These are phyloP conservation scores for Diaporthe nobilis DNA, from an alignment of 2,329 filamentous ascomycete genomes.

Conservation along the genomic window DNA sequence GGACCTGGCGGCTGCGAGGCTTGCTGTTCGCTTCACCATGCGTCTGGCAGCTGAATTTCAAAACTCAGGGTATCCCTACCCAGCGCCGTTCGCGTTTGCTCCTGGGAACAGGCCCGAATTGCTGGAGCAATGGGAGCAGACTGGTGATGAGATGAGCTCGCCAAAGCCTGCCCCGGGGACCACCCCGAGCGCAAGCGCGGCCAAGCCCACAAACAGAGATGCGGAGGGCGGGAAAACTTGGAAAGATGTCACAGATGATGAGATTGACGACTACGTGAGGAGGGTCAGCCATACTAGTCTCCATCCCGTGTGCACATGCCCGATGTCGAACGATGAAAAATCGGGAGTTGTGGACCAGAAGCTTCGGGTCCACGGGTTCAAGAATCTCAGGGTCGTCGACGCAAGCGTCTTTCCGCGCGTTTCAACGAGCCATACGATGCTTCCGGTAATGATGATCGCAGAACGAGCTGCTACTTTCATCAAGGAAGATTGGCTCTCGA, in stretches of 20 bases:
- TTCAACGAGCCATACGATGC: slow-evolving; percentile 49
- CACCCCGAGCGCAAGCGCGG: neutral
- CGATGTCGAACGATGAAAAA: slow-evolving; percentile 48
- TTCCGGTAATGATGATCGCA: slow-evolving; percentile 48
- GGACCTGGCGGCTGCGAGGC: slow-evolving; percentile 48
- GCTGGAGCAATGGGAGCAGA: slow-evolving; percentile 20
- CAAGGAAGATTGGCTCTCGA: neutral
- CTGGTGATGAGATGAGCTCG: neutral
- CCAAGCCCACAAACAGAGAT: neutral
- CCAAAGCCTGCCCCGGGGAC: neutral
- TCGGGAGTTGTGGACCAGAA: slow-evolving; percentile 47
- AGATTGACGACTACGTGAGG: slow-evolving; percentile 50
- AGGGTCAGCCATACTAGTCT: slow-evolving; percentile 45
- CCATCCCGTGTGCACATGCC: slow-evolving; percentile 59
- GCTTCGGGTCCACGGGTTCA: slow-evolving; percentile 47
- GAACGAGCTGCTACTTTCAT: neutral
- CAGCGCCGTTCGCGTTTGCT: slow-evolving; percentile 45
- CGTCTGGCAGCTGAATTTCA: slow-evolving; percentile 49
- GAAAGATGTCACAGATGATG: slow-evolving; percentile 47
- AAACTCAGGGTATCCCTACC: slow-evolving; percentile 47
- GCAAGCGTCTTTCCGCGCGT: slow-evolving; percentile 51
- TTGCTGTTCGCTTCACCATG: slow-evolving; percentile 50
- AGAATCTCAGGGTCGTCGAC: slow-evolving; percentile 47
- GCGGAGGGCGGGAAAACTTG: slow-evolving; percentile 37
- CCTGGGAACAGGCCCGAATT: slow-evolving; percentile 45